Conservation (phyloP, 2,329 filamentous ascomycete species). For the Aspergillus ochraceoroseus region DNA sequence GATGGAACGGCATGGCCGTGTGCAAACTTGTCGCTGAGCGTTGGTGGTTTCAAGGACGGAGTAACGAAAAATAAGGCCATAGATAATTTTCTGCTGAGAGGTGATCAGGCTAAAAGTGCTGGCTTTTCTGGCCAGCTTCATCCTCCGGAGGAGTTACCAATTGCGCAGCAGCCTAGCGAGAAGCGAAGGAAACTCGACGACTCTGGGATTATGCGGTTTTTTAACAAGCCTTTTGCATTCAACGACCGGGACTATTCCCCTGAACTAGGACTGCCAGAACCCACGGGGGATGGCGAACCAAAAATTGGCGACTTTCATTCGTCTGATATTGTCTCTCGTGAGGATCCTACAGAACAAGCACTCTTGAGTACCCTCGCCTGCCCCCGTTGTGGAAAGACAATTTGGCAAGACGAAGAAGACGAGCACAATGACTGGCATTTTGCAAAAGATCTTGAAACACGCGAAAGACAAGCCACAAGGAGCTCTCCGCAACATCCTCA, state of each 20-base stretch:
- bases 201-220: constrained; percentile 56
- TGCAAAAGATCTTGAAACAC: constrained; percentile 74
- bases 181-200: constrained; percentile 49
- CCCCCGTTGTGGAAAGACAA: constrained; percentile 58
- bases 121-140: constrained; percentile 20
- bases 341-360: not conserved
- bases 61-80: constrained; percentile 80
- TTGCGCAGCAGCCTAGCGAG: constrained; percentile 22
- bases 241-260: constrained; percentile 11
- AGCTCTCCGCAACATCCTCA: constrained; percentile 17
- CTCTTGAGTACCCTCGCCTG: constrained; percentile 48
- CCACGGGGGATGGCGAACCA: not conserved
- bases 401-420: constrained; percentile 56
- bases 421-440: constrained; percentile 95
- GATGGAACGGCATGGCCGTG: constrained; percentile 87
- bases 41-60: constrained; percentile 89
- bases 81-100: constrained; percentile 72
- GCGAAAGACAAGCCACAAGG: constrained; percentile 48
- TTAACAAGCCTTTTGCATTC: constrained; percentile 41
- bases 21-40: constrained; percentile 78
- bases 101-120: constrained; percentile 52
- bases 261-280: not conserved
- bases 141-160: constrained; percentile 13
- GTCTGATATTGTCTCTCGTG: not conserved
- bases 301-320: not conserved